Evolutionary conservation across 768 basidiomycete genomes (phyloP).

Genomic region (Cubamyces sp.): DNA sequence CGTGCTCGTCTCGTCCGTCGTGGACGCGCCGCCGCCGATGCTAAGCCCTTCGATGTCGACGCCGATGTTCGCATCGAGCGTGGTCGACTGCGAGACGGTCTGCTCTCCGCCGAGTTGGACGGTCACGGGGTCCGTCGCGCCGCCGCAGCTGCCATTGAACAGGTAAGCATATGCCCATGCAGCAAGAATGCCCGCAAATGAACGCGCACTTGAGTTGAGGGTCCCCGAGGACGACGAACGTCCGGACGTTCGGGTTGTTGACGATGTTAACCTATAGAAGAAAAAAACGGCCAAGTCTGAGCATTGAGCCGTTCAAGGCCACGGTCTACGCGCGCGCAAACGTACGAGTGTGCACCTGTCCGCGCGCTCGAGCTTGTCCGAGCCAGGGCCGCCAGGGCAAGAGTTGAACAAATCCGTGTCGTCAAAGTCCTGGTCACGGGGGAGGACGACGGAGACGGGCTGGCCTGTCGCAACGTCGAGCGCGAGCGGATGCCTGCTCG

Average conservation of each 20-base stretch:
- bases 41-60: conserved; percentile 8
- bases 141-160: conserved; percentile 11
- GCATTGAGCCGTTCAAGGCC: no score
- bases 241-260: conserved; percentile 15
- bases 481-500: no score
- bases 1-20: background rate
- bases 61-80: conserved; percentile 13
- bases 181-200: background rate
- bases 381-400: conserved; percentile 23
- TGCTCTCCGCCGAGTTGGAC: conserved; percentile 13
- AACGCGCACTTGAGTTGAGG: conserved; percentile 18
- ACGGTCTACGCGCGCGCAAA: background rate
- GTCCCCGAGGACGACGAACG: conserved; percentile 18
- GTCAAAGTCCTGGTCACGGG: background rate
- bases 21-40: conserved; percentile 14
- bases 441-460: background rate
- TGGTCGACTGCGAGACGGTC: conserved; percentile 9
- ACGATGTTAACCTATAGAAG: conserved; percentile 16
- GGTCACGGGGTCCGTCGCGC: conserved; percentile 2
- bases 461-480: no score
- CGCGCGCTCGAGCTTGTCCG: conserved; percentile 6
- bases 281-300: no score
- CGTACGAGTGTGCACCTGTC: conserved; percentile 21
- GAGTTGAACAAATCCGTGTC: conserved; percentile 19
- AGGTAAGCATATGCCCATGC: background rate